A percentile compares a stretch with the other conserved stretches of the same genome.
Conservation (phyloP, 352 stramenopile genomes). For the Globisporangium barbulae region DNA sequence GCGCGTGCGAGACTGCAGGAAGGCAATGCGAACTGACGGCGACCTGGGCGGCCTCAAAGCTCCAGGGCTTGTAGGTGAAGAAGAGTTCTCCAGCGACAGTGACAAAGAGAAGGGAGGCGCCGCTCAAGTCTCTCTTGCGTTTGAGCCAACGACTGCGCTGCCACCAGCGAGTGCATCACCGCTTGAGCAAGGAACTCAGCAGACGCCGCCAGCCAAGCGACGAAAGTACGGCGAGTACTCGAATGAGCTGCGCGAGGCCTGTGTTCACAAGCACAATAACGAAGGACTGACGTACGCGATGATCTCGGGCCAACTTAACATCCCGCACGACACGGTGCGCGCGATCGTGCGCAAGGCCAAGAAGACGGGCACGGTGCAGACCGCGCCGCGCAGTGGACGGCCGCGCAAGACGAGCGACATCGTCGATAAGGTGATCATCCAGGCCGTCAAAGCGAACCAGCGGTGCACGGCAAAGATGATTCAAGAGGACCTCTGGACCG, state of each 20-base stretch:
- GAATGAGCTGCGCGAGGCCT: slow-evolving; percentile 45
- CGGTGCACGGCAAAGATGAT: slow-evolving; percentile 60
- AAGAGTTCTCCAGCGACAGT: slow-evolving; percentile 2
- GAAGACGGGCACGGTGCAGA: slow-evolving; percentile 49
- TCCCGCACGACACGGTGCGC: slow-evolving; percentile 56
- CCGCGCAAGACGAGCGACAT: slow-evolving; percentile 65
- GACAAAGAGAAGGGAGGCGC: neutral
- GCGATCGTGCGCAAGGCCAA: slow-evolving; percentile 67
- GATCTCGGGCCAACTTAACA: slow-evolving; percentile 51
- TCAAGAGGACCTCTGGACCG: slow-evolving; percentile 45
- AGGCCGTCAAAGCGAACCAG: slow-evolving; percentile 49
- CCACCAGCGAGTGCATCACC: neutral
- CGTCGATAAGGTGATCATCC: slow-evolving; percentile 65
- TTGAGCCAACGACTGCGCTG: neutral
- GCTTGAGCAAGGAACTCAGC: neutral
- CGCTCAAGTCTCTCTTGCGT: neutral
- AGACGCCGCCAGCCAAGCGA: slow-evolving; percentile 9
- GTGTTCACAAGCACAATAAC: slow-evolving; percentile 46
- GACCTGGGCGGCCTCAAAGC: neutral
- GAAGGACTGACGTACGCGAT: slow-evolving; percentile 52
- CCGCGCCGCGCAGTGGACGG: slow-evolving; percentile 50
- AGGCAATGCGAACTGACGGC: slow-evolving; percentile 8
- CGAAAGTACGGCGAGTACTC: slow-evolving; percentile 58
- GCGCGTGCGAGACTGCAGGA: slow-evolving; percentile 29
- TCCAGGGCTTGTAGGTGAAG: neutral